Conservation (phyloP, 495 filamentous ascomycete species). For the Neurospora sp. region DNA sequence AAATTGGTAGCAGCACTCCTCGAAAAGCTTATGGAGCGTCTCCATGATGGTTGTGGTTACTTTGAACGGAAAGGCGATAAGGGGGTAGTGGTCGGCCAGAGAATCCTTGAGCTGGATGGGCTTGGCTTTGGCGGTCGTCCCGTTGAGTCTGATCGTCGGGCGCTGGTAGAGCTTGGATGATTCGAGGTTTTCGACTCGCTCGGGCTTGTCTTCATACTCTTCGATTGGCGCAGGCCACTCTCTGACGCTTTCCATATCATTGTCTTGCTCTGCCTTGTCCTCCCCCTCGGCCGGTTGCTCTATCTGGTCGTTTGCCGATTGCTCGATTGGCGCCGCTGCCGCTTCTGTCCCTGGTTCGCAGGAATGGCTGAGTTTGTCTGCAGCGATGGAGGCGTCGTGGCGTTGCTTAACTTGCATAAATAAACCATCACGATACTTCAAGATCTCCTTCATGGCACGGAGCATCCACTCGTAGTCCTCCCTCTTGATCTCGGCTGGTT, state of each 20-base stretch:
- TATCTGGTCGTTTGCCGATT: not conserved
- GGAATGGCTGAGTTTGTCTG: not conserved
- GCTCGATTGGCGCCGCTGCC: not conserved
- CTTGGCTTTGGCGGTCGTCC: not conserved
- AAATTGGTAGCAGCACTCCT: not conserved
- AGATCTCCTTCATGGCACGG: not conserved
- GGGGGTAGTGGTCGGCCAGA: not conserved
- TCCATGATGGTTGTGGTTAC: not conserved
- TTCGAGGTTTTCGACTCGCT: not conserved
- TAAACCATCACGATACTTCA: not conserved
- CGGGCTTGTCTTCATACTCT: not conserved
- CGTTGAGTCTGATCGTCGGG: not conserved
- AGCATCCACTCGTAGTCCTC: not conserved
- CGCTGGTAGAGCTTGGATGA: not conserved
- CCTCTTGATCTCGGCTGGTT: not conserved
- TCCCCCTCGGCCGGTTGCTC: not conserved
- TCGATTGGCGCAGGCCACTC: not conserved
- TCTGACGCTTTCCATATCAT: not conserved
- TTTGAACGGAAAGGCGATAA: not conserved
- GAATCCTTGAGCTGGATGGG: not conserved
- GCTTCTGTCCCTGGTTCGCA: not conserved
- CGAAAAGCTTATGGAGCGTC: not conserved
- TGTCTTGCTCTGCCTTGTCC: not conserved
- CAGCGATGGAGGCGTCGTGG: not conserved
- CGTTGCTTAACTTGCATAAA: not conserved